phyloP scores from a whole-genome alignment of 2,329 filamentous ascomycete genomes.

The Penicillium sp. region DNA sequence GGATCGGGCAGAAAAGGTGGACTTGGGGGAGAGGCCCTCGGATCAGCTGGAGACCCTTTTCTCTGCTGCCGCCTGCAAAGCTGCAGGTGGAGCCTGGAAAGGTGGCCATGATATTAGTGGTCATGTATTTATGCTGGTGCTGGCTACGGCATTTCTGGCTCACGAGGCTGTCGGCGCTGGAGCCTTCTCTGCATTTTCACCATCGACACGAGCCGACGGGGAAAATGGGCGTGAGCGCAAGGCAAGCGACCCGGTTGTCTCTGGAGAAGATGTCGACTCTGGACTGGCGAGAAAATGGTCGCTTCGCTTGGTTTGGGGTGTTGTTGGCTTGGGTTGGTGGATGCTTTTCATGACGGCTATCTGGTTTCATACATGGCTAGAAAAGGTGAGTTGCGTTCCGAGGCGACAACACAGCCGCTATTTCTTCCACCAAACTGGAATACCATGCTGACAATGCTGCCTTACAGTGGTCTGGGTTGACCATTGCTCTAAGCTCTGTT shows the following conservation, averaged over 20 bases:
- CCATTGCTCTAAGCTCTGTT: constrained; percentile 51
- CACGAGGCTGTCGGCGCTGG: constrained; percentile 70
- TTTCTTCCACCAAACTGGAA: background rate
- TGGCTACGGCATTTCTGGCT: constrained; percentile 78
- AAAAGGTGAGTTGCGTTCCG: constrained; percentile 69
- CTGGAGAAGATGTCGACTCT: constrained; percentile 39
- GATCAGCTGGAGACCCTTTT: constrained; percentile 55
- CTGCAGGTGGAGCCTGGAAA: constrained; percentile 78
- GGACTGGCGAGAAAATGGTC: constrained; percentile 59
- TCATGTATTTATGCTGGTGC: constrained; percentile 88
- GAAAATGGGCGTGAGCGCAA: constrained; percentile 45
- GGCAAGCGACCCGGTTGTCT: constrained; percentile 22
- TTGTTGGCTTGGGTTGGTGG: constrained; percentile 78
- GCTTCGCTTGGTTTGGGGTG: constrained; percentile 52
- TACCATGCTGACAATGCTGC: constrained; percentile 10
- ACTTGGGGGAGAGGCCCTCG: constrained; percentile 9
- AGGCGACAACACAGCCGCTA: too few species aligned
- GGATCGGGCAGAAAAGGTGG: constrained; percentile 45
- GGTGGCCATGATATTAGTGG: constrained; percentile 97
- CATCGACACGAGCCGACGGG: constrained; percentile 19
- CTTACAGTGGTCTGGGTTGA: constrained; percentile 52
- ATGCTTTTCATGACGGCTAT: constrained; percentile 99
- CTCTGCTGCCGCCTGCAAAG: constrained; percentile 78
- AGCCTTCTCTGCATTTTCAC: constrained; percentile 32
- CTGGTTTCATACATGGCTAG: constrained; percentile 98